Conservation (phyloP, 345 rosid species). For the Physaria fendleri region DNA sequence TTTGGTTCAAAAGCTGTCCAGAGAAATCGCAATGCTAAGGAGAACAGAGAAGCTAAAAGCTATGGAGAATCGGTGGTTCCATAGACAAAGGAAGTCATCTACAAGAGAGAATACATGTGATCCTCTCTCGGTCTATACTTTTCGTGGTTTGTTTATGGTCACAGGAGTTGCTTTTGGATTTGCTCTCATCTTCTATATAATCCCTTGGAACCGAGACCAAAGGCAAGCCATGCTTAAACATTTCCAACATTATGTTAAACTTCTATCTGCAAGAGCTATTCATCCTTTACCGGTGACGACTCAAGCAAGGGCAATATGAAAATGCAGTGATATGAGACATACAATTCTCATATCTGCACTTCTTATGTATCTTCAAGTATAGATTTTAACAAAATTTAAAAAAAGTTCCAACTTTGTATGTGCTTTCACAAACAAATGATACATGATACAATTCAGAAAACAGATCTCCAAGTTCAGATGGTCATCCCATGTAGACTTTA, state of each 20-base stretch:
- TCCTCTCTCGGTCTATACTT: slow-evolving; percentile 12
- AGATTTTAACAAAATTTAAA: too few species aligned
- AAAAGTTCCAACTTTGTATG: too few species aligned
- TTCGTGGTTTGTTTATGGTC: slow-evolving; percentile 33
- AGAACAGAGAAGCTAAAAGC: slow-evolving; percentile 16
- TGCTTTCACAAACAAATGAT: too few species aligned
- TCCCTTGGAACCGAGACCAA: neutral
- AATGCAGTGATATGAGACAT: neutral
- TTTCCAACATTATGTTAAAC: neutral
- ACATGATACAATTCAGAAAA: too few species aligned
- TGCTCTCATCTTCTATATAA: slow-evolving; percentile 15
- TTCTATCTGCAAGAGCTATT: neutral
- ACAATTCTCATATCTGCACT: too few species aligned
- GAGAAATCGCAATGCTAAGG: slow-evolving; percentile 30
- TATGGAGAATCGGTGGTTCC: slow-evolving; percentile 19
- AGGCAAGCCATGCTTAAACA: neutral
- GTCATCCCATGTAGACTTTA: too few species aligned
- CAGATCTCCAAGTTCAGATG: too few species aligned
- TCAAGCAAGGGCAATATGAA: neutral
- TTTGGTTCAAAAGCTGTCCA: slow-evolving; percentile 26
- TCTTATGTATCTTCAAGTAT: too few species aligned
- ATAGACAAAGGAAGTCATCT: neutral
- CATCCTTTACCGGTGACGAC: neutral
- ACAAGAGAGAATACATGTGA: neutral
- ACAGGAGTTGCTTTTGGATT: slow-evolving; percentile 19